Evolutionary conservation across 2,329 filamentous ascomycete genomes (phyloP).

Genomic region (Daldinia sp.): DNA sequence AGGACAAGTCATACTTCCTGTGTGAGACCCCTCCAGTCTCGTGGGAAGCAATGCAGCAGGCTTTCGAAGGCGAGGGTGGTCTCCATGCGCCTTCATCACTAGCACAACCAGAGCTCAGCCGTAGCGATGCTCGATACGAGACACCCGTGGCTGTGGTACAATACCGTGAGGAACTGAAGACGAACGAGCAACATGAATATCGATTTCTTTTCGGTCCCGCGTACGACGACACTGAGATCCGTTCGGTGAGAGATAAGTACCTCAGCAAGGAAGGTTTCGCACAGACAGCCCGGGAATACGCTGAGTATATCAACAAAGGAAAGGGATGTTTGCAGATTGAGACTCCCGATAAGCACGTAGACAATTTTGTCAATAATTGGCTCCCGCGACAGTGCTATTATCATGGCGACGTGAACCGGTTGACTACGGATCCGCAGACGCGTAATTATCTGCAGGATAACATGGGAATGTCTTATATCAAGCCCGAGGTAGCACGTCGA

Average conservation of each 20-base stretch:
- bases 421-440: constrained; percentile 66
- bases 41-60: constrained; percentile 61
- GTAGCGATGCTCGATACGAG: constrained; percentile 63
- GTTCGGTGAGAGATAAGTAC: constrained; percentile 55
- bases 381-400: constrained; percentile 65
- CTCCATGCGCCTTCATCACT: constrained; percentile 60
- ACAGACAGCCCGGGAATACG: constrained; percentile 56
- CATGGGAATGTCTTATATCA: constrained; percentile 68
- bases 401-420: constrained; percentile 65
- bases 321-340: constrained; percentile 60
- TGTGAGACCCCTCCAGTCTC: constrained; percentile 60
- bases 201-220: constrained; percentile 65
- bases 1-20: constrained; percentile 66
- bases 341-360: constrained; percentile 62
- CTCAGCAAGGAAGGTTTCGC: constrained; percentile 59
- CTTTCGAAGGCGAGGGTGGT: constrained; percentile 65
- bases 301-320: constrained; percentile 59
- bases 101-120: constrained; percentile 49
- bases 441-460: constrained; percentile 68
- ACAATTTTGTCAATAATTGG: constrained; percentile 68
- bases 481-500: constrained; percentile 57
- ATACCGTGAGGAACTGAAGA: constrained; percentile 54
- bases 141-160: constrained; percentile 63
- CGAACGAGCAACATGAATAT: constrained; percentile 54
- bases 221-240: constrained; percentile 60